These are phyloP conservation scores for Malassezia dermatis DNA, from an alignment of 1,284 basidiomycete species.

Conservation along the genomic window DNA sequence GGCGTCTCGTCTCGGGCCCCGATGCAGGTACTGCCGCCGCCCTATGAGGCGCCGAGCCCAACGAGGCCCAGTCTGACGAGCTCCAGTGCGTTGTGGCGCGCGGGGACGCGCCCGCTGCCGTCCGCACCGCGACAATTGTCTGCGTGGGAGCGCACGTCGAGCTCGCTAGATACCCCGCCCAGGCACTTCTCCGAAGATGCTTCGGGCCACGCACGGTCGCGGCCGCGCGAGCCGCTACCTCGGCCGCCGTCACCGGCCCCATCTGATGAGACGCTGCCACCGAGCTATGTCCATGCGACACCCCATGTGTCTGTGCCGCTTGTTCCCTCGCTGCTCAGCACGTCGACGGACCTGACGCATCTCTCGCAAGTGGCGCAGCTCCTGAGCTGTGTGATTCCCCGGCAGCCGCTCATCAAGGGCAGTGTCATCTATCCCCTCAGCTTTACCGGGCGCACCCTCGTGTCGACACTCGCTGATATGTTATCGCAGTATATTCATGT, in stretches of 20 bases:
- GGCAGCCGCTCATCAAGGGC: slow-evolving; percentile 63
- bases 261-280: neutral
- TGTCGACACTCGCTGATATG: slow-evolving; percentile 31
- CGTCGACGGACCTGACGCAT: slow-evolving; percentile 65
- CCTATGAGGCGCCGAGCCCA: neutral
- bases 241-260: neutral
- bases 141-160: neutral
- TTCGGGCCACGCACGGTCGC: neutral
- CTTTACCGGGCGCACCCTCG: slow-evolving; percentile 43
- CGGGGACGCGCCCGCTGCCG: neutral
- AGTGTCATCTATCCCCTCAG: slow-evolving; percentile 40
- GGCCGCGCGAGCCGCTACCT: neutral
- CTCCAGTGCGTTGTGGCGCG: neutral
- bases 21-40: neutral
- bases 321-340: neutral
- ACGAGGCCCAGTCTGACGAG: neutral
- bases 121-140: neutral
- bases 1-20: neutral
- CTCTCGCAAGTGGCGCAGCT: slow-evolving; percentile 79
- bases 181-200: neutral
- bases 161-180: neutral
- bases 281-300: neutral
- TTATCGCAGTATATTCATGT: slow-evolving; percentile 19
- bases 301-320: neutral
- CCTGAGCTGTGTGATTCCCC: slow-evolving; percentile 71